A percentile compares a stretch with the other conserved stretches of the same genome.
phyloP scores from a whole-genome alignment of 208 protist species.

The Angomonas ambiguus region DNA sequence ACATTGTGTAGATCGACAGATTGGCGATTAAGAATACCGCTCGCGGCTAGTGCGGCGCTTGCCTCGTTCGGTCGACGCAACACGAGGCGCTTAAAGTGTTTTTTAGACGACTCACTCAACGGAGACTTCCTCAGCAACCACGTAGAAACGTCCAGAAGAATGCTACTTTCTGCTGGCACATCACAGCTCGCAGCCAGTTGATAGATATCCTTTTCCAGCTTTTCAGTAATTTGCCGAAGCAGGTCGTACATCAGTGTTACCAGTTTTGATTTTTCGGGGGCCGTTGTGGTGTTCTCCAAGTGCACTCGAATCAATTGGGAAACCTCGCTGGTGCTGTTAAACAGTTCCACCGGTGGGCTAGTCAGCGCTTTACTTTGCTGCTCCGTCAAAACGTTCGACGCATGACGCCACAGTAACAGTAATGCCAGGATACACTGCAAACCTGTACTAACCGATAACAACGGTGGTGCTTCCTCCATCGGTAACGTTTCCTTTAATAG shows the following conservation, averaged over 20 bases:
- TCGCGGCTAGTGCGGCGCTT: conserved; percentile 44
- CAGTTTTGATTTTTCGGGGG: neutral
- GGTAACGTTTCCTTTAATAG: neutral
- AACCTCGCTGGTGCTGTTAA: neutral
- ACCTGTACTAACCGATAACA: neutral
- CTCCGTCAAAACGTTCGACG: neutral
- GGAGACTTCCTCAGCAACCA: conserved; percentile 77
- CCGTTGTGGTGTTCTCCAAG: neutral
- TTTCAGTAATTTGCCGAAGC: neutral
- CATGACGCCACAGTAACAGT: conserved; percentile 9
- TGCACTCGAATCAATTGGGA: neutral
- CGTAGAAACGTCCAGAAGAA: conserved; percentile 47
- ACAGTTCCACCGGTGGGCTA: neutral
- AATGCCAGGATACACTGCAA: conserved; percentile 9
- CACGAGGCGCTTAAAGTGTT: conserved; percentile 60
- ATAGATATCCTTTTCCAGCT: conserved; percentile 18
- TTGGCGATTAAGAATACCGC: conserved; percentile 35
- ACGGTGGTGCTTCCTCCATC: neutral
- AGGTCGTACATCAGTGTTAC: neutral
- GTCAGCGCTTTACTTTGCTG: neutral
- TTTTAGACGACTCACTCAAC: conserved; percentile 28
- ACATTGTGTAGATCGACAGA: conserved; percentile 41
- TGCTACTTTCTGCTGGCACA: conserved; percentile 28
- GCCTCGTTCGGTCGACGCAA: conserved; percentile 47
- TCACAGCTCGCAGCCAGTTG: conserved; percentile 28